Base-by-base conservation (phyloP, 2,329 filamentous ascomycete genomes). In the Plectosphaerella sp. region DNA sequence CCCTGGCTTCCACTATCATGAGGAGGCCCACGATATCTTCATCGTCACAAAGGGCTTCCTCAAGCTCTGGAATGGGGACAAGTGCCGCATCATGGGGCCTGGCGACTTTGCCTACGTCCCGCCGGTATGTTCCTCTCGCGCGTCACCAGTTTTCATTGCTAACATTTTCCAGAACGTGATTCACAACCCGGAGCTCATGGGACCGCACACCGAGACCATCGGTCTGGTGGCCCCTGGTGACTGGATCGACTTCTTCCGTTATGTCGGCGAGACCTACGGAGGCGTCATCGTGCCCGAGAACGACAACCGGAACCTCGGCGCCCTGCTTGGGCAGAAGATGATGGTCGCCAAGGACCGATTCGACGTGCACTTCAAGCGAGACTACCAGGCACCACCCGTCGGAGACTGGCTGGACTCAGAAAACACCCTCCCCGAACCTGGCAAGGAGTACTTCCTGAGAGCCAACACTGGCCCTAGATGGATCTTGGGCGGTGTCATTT, bases 191-290 rank as follows among this genome's bases (percentile, higher is more conserved):
- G 74, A 82, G 51, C 67, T 80, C 24, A 65, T 79, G 1, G 78
- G 78, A 1, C 71, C 76, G 0, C 76, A 82, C 55, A 78, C 78
- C 2, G 80, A 83, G 55, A 73, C 73, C 18, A 64, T 78, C 2
- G 78, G 79, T 14, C 63, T 84, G 4, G 76, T 83, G 25, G 76
- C 77, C 0, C 80, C 80, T 0, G 80, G 78, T 5, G 79, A 80
- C 59, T 83, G 80, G 80, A 68, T 81, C 25, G 79, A 83, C 57
- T 83, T 84, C 67, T 84, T 83, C 67, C 73, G 80, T 48, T 77
- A 80, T 59, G 73, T 83, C 8, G 73, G 72, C 25, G 79, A 83
- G 61, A 67, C 75, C 0, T 82, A 76, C 52, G 56, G 65, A 4
- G 78, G 79, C 1, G 58, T 76, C 1, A 56, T 82, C 16, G 71